phyloP scores from a whole-genome alignment of 768 basidiomycete species.

The Rhodotorula toruloides region DNA sequence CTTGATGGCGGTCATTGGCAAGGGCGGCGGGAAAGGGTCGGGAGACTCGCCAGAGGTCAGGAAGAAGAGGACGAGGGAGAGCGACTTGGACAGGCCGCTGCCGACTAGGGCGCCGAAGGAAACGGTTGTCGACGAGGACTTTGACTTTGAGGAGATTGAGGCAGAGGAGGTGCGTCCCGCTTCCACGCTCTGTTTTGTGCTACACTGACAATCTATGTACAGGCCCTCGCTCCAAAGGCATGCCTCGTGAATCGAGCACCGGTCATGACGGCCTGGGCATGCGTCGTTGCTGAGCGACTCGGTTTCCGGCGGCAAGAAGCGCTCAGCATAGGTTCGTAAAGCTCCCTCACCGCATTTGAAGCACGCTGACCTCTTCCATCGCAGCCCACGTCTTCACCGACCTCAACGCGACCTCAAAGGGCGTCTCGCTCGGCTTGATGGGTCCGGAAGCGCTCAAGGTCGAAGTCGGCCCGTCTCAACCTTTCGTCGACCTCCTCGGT shows the following conservation, averaged over 20 bases:
- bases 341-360: background rate
- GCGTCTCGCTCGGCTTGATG: slow-evolving; percentile 70
- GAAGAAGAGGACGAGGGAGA: slow-evolving; percentile 46
- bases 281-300: slow-evolving; percentile 72
- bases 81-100: slow-evolving; percentile 58
- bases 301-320: slow-evolving; percentile 86
- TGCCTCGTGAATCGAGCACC: slow-evolving; percentile 84
- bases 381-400: slow-evolving; percentile 88
- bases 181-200: background rate
- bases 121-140: slow-evolving; percentile 52
- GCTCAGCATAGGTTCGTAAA: slow-evolving; percentile 69
- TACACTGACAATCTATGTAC: background rate
- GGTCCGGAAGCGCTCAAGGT: slow-evolving; percentile 48
- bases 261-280: slow-evolving; percentile 90
- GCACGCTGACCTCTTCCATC: background rate
- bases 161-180: slow-evolving; percentile 62
- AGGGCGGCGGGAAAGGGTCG: slow-evolving; percentile 16
- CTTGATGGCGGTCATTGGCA: slow-evolving; percentile 8
- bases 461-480: slow-evolving; percentile 62
- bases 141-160: slow-evolving; percentile 67
- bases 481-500: slow-evolving; percentile 76
- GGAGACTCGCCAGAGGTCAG: slow-evolving; percentile 54
- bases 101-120: slow-evolving; percentile 55
- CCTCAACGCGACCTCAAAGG: slow-evolving; percentile 81
- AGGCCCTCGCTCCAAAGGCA: slow-evolving; percentile 61